Base-by-base conservation (phyloP, 2,329 filamentous ascomycete genomes). In the Aspergillus vadensis region DNA sequence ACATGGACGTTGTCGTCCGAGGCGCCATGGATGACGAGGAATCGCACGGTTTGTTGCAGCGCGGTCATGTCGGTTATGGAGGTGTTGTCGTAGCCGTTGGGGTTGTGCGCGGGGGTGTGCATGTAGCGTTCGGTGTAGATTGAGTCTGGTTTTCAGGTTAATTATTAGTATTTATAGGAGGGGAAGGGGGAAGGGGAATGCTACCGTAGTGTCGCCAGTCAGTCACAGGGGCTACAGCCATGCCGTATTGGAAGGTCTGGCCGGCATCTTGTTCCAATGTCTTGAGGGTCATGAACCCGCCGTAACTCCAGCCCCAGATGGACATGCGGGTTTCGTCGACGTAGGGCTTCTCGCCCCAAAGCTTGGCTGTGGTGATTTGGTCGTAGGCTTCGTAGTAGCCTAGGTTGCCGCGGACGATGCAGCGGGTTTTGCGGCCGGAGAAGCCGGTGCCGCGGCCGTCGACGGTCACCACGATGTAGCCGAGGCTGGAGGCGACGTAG, bases 271-370 rank as follows among this genome's bases (percentile, higher is more conserved):
- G 85, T 81, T 99, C 95, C 12, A 99, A 87, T 1, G 92, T 95
- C 81, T 99, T 99, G 70, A 99, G 84, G 5, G 95, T 91, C 82
- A 91, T 91, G 81, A 96, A 99, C 10, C 95, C 95, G 60, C 95
- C 95, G 72, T 95, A 99, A 64, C 91, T 96, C 95, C 95, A 99
- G 51, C 95, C 95, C 95, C 95, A 99, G 72, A 99, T 96, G 19
- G 92, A 93, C 67, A 99, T 86, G 57, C 91, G 87, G 6, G 86
- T 83, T 25, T 85, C 81, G 74, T 99, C 96, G 14, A 97, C 88
- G 75, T 99, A 98, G 14, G 84, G 77, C 73, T 92, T 94, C 39
- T 81, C 80, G 0, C 90, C 89, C 88, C 92, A 98, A 65, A 90
- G 86, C 76, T 93, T 90, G 3, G 91, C 95, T 0, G 92, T 90